Base-by-base conservation (phyloP, 805 yeast genomes). In the Wickerhamiella parazyma region DNA sequence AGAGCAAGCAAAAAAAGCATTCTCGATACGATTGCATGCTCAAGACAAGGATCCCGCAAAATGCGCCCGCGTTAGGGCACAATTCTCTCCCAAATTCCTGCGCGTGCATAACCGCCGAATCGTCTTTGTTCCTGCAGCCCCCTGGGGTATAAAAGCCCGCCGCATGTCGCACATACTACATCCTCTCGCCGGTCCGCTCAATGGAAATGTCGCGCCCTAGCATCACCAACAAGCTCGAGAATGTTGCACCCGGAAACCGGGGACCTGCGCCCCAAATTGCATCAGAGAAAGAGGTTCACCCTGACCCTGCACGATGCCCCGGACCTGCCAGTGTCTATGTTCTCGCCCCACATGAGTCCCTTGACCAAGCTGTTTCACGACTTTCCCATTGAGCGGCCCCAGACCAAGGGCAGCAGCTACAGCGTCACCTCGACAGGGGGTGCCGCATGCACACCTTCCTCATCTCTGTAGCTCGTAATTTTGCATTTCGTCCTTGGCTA, bases 291-390 rank as follows among this genome's bases (percentile, higher is more conserved):
- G 6, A 22, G 14, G 29, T 36, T 36, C 20, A 12, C 28, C 7
- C 31, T 36, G 2, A 36, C 39, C 6, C 39, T 36, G 12, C 29
- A 25, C 6, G 20, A 36, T 14, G 31, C 26, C 2, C 28, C 31
- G 11, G 20, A 22, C n/a, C 3, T 36, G 17, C 39, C 31, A 2
- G n/a, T 11, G 6, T 6, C 20, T 7, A n/a, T 36, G 28, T 12
- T 20, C 20, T 36, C 39, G 29, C 39, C 39, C 9, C 22, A 20
- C 17, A 36, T 20, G 19, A 36, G 39, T 16, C 39, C 31, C 14
- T 4, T 36, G 12, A 25, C 28, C 16, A 21, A 11, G 28, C 14
- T 20, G 4, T 36, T 36, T 22, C 28, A 36, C 12, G 31, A 24
- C 18, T 25, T 24, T 4, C 29, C 31, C 11, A 6, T 14, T 26